These are phyloP conservation scores for Geosmithia flava DNA, from an alignment of 2,329 filamentous ascomycete species.

Conservation along the genomic window DNA sequence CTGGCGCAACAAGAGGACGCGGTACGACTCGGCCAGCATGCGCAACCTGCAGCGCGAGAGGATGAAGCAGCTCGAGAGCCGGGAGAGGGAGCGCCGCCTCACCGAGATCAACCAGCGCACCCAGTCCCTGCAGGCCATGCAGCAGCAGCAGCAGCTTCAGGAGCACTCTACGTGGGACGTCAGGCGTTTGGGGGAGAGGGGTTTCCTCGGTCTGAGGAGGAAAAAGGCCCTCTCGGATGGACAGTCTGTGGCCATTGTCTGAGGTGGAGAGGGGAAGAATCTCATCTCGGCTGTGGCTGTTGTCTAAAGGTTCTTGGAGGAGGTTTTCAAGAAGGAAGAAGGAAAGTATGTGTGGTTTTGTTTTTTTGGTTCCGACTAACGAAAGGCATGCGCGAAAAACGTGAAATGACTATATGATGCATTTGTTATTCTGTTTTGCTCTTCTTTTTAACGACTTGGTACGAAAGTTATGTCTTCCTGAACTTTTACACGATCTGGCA, in stretches of 20 bases:
- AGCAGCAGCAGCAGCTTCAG: background rate
- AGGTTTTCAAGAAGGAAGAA: too few relatives aligned
- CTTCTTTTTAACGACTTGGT: background rate
- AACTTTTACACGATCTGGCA: background rate
- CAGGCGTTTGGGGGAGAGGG: background rate
- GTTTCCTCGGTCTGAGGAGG: conserved; percentile 1
- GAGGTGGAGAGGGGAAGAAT: background rate
- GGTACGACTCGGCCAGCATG: conserved; percentile 5
- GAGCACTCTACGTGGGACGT: conserved; percentile 4
- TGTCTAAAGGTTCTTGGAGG: too few relatives aligned
- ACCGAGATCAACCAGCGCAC: conserved; percentile 7
- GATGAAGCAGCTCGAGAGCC: conserved; percentile 5
- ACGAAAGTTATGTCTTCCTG: background rate
- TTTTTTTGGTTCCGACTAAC: too few relatives aligned
- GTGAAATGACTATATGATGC: background rate
- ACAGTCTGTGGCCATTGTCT: background rate
- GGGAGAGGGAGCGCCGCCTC: conserved; percentile 4
- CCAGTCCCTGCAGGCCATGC: background rate
- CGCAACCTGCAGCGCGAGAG: conserved; percentile 4
- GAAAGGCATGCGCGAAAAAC: background rate
- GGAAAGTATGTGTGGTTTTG: too few relatives aligned
- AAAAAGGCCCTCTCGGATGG: background rate
- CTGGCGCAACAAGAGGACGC: conserved; percentile 5
- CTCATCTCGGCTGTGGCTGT: too few relatives aligned
- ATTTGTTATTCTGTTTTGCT: too few relatives aligned